A percentile compares a stretch with the other conserved stretches of the same genome.
Evolutionary conservation across 2,329 filamentous ascomycete species (phyloP).

Genomic region (Talaromyces verruculosus): DNA sequence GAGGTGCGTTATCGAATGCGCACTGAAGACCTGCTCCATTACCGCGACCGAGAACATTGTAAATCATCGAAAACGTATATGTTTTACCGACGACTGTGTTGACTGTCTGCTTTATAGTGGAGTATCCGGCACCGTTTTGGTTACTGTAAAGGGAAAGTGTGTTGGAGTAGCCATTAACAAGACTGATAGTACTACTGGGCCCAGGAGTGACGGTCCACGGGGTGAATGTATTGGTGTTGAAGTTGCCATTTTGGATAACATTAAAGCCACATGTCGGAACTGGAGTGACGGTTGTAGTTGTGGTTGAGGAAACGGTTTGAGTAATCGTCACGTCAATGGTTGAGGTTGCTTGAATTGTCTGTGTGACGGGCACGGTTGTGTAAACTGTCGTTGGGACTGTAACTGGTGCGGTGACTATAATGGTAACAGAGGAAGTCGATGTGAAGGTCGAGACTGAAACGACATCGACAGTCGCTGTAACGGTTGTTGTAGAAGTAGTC

Average conservation of each 20-base stretch:
- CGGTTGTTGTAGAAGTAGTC: neutral
- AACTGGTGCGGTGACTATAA: neutral
- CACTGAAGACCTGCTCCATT: neutral
- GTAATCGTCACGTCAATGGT: slow-evolving; percentile 1
- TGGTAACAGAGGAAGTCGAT: neutral
- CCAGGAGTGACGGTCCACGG: neutral
- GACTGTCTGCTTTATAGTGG: neutral
- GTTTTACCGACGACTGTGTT: neutral
- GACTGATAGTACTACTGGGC: neutral
- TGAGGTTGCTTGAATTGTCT: neutral
- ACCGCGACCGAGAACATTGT: neutral
- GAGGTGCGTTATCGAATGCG: neutral
- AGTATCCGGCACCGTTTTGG: neutral
- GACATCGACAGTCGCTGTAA: neutral
- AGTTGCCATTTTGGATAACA: neutral
- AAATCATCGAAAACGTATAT: neutral
- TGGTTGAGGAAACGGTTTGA: neutral
- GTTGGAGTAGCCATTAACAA: too few species aligned
- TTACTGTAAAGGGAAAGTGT: neutral
- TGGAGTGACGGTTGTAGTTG: neutral
- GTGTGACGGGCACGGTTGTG: neutral
- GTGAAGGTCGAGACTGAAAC: neutral
- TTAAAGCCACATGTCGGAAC: neutral
- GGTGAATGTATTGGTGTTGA: neutral
- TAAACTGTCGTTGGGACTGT: neutral